Evolutionary conservation across 129 eudicot species (phyloP).

Genomic region (Centrapalus pauciflorus): DNA sequence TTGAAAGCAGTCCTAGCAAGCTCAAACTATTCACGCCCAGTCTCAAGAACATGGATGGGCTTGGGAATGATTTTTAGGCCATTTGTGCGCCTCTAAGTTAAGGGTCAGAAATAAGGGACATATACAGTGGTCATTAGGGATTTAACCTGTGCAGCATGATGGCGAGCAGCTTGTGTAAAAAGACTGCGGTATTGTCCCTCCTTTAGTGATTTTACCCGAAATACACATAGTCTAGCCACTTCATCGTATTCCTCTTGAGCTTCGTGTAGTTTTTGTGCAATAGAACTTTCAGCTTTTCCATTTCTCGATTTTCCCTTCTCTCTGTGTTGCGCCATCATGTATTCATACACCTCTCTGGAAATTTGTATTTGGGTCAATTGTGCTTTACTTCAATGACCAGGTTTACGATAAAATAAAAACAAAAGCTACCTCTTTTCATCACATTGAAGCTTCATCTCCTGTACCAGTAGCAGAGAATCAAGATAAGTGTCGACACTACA

Average conservation of each 20-base stretch:
- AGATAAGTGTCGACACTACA: slow-evolving; percentile 6
- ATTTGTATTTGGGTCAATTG: slow-evolving; percentile 16
- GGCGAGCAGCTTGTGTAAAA: slow-evolving; percentile 93
- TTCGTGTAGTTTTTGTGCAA: slow-evolving; percentile 60
- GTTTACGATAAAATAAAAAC: not conserved
- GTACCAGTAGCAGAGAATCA: slow-evolving; percentile 31
- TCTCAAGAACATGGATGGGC: not conserved
- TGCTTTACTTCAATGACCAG: slow-evolving; percentile 11
- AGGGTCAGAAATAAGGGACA: not conserved
- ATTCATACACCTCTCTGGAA: slow-evolving; percentile 72
- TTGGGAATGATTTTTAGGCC: not conserved
- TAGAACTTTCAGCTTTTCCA: slow-evolving; percentile 65
- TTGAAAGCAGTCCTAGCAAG: not conserved
- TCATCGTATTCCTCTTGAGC: slow-evolving; percentile 87
- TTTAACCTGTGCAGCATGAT: slow-evolving; percentile 89
- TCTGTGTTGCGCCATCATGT: slow-evolving; percentile 68
- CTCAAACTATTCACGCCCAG: not conserved
- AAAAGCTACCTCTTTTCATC: slow-evolving; percentile 78
- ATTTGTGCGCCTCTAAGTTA: not conserved
- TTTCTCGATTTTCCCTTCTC: slow-evolving; percentile 66
- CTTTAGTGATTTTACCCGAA: slow-evolving; percentile 82
- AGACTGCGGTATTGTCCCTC: slow-evolving; percentile 92
- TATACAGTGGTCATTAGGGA: slow-evolving; percentile 9
- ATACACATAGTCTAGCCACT: slow-evolving; percentile 67
- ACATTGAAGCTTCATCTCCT: slow-evolving; percentile 96